Evolutionary conservation across 2,329 filamentous ascomycete species (phyloP).

Genomic region (Neobulgaria alba): DNA sequence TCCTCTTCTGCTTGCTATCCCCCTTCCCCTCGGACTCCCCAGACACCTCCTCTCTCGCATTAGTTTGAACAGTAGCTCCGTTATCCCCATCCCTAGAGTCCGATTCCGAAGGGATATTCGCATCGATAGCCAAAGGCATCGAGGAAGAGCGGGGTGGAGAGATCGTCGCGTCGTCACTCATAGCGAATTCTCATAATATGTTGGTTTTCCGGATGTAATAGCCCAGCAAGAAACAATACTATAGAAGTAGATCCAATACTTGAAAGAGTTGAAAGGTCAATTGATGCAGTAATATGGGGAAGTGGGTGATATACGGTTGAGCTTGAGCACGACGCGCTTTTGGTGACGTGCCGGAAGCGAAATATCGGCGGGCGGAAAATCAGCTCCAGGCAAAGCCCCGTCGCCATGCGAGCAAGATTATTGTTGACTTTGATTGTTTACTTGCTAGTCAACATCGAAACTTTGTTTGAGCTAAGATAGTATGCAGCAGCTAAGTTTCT

Average conservation of each 20-base stretch:
- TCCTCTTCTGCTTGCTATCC: constrained; percentile 40
- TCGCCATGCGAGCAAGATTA: no score
- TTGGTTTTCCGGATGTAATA: constrained; percentile 8
- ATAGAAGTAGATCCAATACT: background rate
- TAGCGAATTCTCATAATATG: constrained; percentile 22
- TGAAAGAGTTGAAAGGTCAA: background rate
- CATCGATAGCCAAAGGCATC: constrained; percentile 10
- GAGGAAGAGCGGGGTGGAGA: constrained; percentile 24
- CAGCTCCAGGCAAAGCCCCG: no score
- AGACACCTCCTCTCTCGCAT: constrained; percentile 17
- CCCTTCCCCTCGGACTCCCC: constrained; percentile 29
- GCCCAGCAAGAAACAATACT: no score
- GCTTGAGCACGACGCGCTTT: background rate
- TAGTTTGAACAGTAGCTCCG: constrained; percentile 14
- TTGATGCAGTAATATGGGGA: background rate
- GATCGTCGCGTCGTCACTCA: constrained; percentile 29
- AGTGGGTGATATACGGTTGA: background rate
- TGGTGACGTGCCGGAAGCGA: background rate
- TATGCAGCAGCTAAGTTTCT: no score
- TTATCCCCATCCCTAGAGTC: constrained; percentile 16
- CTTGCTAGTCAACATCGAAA: no score
- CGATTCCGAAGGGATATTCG: constrained; percentile 11
- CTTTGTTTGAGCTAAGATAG: no score
- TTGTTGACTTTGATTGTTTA: no score
- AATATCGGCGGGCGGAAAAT: no score